Conservation (phyloP, 1,284 basidiomycete species). For the Malassezia restricta region DNA sequence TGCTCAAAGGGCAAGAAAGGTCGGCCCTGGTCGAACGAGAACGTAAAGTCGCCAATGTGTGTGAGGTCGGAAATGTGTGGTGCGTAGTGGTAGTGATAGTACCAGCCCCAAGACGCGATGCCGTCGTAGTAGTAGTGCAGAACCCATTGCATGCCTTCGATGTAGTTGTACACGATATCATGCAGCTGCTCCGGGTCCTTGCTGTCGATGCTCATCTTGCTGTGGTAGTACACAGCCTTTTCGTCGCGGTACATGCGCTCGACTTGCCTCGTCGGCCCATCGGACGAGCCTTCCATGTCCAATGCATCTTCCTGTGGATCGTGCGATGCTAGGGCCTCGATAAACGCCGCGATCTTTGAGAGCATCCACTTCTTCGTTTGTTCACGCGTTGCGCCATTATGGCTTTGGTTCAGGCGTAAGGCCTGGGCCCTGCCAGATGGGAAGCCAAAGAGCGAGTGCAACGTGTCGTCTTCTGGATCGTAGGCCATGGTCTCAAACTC, state of each 20-base stretch:
- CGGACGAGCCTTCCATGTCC: background rate
- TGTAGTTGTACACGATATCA: slow-evolving; percentile 54
- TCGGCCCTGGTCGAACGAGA: slow-evolving; percentile 70
- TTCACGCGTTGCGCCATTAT: background rate
- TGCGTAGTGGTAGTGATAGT: slow-evolving; percentile 95
- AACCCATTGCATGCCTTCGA: slow-evolving; percentile 95
- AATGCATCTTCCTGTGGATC: background rate
- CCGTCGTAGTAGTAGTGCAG: slow-evolving; percentile 97
- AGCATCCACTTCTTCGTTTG: background rate
- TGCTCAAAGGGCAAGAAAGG: slow-evolving; percentile 94
- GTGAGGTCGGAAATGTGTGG: slow-evolving; percentile 60
- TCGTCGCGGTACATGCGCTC: background rate
- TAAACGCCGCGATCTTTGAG: background rate
- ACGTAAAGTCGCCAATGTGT: slow-evolving; percentile 64
- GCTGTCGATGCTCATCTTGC: slow-evolving; percentile 40
- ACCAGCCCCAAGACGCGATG: slow-evolving; percentile 96
- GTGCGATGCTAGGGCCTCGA: background rate
- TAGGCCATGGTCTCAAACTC: slow-evolving; percentile 1
- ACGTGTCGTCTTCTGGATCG: background rate
- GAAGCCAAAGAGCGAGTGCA: background rate
- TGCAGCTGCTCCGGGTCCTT: slow-evolving; percentile 52
- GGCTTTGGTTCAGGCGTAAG: background rate
- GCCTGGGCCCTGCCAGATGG: background rate
- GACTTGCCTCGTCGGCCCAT: background rate
- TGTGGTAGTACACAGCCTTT: slow-evolving; percentile 72